Percentiles rank a stretch among this genome's conserved stretches.
Evolutionary conservation across 2,329 filamentous ascomycete genomes (phyloP).

Genomic region (Talaromyces funiculosus): DNA sequence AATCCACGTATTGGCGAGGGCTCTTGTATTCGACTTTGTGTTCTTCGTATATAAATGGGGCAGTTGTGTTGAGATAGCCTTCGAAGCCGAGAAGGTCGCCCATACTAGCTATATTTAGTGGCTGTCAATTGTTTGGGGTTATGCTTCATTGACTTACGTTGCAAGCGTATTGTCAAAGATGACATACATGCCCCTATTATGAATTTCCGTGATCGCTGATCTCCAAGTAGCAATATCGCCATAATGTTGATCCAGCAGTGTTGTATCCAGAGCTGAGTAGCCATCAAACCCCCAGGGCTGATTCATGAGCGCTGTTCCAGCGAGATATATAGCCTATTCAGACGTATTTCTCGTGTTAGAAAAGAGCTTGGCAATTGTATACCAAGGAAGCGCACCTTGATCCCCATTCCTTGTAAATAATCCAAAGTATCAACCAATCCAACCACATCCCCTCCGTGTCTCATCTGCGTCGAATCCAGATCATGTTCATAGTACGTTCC

Average conservation of each 20-base stretch:
- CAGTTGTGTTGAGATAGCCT: conserved; percentile 54
- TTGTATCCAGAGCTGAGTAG: conserved; percentile 57
- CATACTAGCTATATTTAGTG: conserved; percentile 39
- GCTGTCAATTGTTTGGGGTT: too few relatives aligned
- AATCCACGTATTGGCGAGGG: conserved; percentile 53
- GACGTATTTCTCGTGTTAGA: neutral
- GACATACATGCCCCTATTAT: conserved; percentile 59
- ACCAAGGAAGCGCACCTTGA: conserved; percentile 42
- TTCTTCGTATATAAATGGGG: conserved; percentile 52
- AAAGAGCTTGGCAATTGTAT: neutral
- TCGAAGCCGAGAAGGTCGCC: conserved; percentile 59
- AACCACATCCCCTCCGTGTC: conserved; percentile 56
- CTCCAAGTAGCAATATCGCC: conserved; percentile 57
- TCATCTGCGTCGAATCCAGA: conserved; percentile 55
- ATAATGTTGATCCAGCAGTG: conserved; percentile 58
- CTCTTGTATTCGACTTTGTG: conserved; percentile 56
- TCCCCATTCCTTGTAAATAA: conserved; percentile 60
- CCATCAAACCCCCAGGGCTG: conserved; percentile 59
- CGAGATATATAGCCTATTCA: conserved; percentile 53
- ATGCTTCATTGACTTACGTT: conserved; percentile 38
- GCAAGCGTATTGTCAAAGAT: conserved; percentile 61
- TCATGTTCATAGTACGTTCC: conserved; percentile 58
- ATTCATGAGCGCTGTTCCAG: conserved; percentile 60
- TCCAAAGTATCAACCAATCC: conserved; percentile 57
- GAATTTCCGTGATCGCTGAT: conserved; percentile 54